Evolutionary conservation across 257 asterid genomes (phyloP).

Genomic region (Voacanga thouarsii): DNA sequence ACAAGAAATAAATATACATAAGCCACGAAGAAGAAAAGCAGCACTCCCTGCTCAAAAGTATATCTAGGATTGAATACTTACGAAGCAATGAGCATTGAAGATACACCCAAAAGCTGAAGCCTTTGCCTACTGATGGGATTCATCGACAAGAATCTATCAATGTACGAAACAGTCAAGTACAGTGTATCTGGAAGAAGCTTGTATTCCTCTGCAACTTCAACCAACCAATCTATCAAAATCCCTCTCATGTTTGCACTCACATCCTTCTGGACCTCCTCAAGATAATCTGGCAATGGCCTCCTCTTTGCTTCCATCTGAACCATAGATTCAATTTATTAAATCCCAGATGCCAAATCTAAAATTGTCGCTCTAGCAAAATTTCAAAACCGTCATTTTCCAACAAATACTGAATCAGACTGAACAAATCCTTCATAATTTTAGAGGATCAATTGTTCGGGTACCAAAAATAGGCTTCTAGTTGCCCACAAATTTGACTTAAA

Average conservation of each 20-base stretch:
- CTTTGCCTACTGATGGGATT: conserved; percentile 44
- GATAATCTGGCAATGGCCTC: conserved; percentile 53
- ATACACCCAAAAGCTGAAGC: conserved; percentile 93
- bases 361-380: not conserved
- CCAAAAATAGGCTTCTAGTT: not conserved
- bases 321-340: conserved; percentile 10
- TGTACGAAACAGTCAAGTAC: conserved; percentile 58
- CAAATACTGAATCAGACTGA: not conserved
- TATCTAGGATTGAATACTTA: conserved; percentile 32
- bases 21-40: not conserved
- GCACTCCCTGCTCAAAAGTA: not conserved
- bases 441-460: not conserved
- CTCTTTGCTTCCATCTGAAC: conserved; percentile 59
- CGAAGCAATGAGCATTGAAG: conserved; percentile 99
- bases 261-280: conserved; percentile 67
- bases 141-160: conserved; percentile 64
- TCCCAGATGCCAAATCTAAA: not conserved
- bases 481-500: not conserved
- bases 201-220: conserved; percentile 88
- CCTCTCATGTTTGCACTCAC: conserved; percentile 84
- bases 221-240: conserved; percentile 83
- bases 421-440: not conserved
- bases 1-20: not conserved
- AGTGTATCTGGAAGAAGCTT: conserved; percentile 77
- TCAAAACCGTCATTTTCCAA: not conserved